phyloP scores from a whole-genome alignment of 1,139 yeast species.

The Sugiyamaella paludigena region DNA sequence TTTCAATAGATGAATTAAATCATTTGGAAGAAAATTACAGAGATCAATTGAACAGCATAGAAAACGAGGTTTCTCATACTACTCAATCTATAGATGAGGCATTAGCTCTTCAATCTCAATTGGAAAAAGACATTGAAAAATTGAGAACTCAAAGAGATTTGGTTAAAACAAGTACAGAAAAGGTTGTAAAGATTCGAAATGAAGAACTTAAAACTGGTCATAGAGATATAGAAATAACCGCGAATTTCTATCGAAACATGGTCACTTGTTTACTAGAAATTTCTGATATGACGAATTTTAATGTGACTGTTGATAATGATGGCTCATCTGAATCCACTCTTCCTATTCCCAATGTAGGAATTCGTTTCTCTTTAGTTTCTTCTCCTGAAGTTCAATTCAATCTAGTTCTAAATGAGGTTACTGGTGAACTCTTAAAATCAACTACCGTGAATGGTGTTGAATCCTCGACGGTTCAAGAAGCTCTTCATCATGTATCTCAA shows the following conservation, averaged over 20 bases:
- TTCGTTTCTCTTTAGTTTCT: not conserved
- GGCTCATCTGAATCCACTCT: not conserved
- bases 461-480: not conserved
- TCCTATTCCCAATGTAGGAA: not conserved
- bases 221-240: slow-evolving; percentile 26
- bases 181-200: slow-evolving; percentile 17
- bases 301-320: not conserved
- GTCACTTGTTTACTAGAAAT: slow-evolving; percentile 17
- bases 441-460: slow-evolving; percentile 3
- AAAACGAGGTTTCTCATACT: slow-evolving; percentile 43
- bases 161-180: slow-evolving; percentile 15
- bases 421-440: slow-evolving; percentile 4
- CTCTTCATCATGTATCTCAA: not conserved
- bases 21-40: slow-evolving; percentile 19
- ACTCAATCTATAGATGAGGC: slow-evolving; percentile 9
- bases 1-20: slow-evolving; percentile 29
- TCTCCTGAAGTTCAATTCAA: slow-evolving; percentile 1
- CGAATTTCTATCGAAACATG: slow-evolving; percentile 26
- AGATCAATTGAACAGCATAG: slow-evolving; percentile 37
- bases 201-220: slow-evolving; percentile 21
- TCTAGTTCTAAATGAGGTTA: slow-evolving; percentile 1
- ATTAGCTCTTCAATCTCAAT: slow-evolving; percentile 35
- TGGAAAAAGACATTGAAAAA: slow-evolving; percentile 37
- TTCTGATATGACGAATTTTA: slow-evolving; percentile 16
- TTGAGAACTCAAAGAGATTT: slow-evolving; percentile 16